These are phyloP conservation scores for Vaccinium macrocarpon DNA, from an alignment of 148 eudicot species.

Conservation along the genomic window DNA sequence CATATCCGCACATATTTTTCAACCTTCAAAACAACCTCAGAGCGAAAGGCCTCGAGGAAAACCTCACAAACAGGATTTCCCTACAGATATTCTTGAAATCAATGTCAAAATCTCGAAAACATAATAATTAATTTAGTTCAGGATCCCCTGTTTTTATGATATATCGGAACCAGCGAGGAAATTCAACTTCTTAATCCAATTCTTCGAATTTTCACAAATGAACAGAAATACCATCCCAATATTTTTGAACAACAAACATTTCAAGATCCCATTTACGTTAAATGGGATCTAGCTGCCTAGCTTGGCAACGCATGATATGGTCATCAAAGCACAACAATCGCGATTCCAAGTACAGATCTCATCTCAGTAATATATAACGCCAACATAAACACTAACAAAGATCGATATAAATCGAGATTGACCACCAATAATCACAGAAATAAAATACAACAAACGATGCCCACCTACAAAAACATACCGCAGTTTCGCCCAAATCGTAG, in stretches of 20 bases:
- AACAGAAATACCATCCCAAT: background rate
- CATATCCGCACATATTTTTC: background rate
- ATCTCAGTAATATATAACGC: background rate
- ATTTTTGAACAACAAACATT: background rate
- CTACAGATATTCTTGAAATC: background rate
- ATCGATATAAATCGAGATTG: constrained; percentile 1
- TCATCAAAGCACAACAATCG: background rate
- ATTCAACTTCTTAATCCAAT: background rate
- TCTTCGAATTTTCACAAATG: background rate
- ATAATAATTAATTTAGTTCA: background rate
- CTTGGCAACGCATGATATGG: background rate
- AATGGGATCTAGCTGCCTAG: background rate
- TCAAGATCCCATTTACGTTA: background rate
- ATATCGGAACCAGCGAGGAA: background rate
- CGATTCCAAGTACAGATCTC: background rate
- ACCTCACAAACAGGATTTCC: background rate
- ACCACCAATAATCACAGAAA: background rate
- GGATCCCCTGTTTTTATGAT: background rate
- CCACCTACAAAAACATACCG: background rate
- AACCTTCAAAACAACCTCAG: background rate
- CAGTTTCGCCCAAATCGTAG: background rate
- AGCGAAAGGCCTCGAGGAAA: background rate
- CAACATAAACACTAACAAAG: background rate
- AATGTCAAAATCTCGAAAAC: background rate
- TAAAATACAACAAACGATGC: background rate